These are phyloP conservation scores for Beta vulgaris DNA, from an alignment of 148 eudicot genomes.

Conservation along the genomic window DNA sequence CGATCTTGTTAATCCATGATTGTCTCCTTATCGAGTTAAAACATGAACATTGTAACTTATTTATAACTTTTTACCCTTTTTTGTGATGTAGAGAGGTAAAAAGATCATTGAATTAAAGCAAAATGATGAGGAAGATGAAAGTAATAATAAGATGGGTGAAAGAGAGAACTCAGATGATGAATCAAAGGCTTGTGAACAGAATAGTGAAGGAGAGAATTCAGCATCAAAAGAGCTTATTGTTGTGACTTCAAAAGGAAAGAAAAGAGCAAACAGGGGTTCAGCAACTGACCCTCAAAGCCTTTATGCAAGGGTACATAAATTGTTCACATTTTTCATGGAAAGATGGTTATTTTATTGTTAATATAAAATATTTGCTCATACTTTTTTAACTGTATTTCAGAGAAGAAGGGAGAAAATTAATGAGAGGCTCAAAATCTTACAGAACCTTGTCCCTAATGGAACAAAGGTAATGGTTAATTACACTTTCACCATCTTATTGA, in stretches of 20 bases:
- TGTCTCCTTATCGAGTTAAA: too few species aligned
- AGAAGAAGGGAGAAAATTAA: constrained; percentile 59
- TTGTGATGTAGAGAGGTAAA: constrained; percentile 2
- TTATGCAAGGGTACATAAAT: constrained; percentile 48
- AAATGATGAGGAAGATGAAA: constrained; percentile 14
- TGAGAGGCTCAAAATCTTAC: constrained; percentile 52
- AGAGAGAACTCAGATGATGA: constrained; percentile 27
- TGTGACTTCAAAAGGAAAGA: constrained; percentile 35
- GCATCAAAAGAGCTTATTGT: constrained; percentile 21
- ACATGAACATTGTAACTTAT: too few species aligned
- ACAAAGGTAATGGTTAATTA: constrained; percentile 37
- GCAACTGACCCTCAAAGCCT: constrained; percentile 69
- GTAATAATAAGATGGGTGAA: constrained; percentile 10
- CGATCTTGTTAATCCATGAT: too few species aligned
- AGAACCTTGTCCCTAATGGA: constrained; percentile 65
- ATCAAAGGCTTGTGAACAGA: constrained; percentile 20
- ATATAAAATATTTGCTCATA: not conserved
- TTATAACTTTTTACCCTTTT: too few species aligned
- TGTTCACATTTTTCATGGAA: not conserved
- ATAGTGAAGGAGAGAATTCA: constrained; percentile 11
- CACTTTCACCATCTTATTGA: not conserved
- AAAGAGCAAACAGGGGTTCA: constrained; percentile 48
- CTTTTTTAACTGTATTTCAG: constrained; percentile 28
- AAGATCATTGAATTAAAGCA: not conserved
- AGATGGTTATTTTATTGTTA: too few species aligned